A percentile compares a stretch with the other conserved stretches of the same genome.
Conservation (phyloP, 768 basidiomycete species). For the Saitozyma sp. region DNA sequence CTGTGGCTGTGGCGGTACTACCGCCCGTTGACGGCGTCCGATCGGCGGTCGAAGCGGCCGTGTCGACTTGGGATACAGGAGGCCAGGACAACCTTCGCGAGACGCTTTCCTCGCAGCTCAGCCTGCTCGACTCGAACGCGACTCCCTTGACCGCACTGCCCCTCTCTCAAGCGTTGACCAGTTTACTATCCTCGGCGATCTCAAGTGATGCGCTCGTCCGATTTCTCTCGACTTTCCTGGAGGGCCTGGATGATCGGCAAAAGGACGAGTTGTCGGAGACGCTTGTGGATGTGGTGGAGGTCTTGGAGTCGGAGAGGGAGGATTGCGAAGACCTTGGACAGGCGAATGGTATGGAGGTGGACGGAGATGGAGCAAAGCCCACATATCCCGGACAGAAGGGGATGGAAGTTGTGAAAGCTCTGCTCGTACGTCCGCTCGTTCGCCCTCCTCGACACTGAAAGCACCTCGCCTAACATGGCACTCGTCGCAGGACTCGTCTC, state of each 20-base stretch:
- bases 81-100: conserved; percentile 6
- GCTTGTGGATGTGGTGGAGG: conserved; percentile 24
- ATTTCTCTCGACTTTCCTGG: conserved; percentile 16
- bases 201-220: conserved; percentile 7
- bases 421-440: conserved; percentile 24
- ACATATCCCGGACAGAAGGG: conserved; percentile 17
- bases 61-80: conserved; percentile 3
- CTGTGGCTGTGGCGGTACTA: too few relatives aligned
- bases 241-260: conserved; percentile 12
- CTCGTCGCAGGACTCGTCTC: background rate
- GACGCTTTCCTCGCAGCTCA: background rate
- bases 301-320: conserved; percentile 29
- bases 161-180: background rate
- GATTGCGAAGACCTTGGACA: conserved; percentile 16
- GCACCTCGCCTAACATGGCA: background rate
- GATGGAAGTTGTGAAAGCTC: conserved; percentile 28
- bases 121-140: background rate
- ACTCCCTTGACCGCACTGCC: conserved; percentile 1
- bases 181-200: background rate
- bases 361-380: background rate
- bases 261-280: conserved; percentile 14
- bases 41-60: conserved; percentile 1
- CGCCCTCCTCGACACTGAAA: background rate
- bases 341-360: conserved; percentile 13
- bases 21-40: conserved; percentile 3